Conservation (phyloP, 116 monocot genomes). For the Iris pallida region DNA sequence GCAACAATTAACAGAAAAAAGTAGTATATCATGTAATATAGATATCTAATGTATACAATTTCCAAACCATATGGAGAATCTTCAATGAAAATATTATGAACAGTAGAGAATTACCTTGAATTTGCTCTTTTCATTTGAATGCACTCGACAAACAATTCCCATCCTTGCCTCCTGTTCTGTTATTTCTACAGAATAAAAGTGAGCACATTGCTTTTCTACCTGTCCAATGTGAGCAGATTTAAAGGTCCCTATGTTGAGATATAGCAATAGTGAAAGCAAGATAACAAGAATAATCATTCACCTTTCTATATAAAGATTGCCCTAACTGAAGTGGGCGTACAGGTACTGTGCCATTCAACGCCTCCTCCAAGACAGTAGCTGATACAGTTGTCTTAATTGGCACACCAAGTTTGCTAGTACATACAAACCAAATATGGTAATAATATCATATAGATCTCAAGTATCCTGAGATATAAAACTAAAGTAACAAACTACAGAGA, state of each 20-base stretch:
- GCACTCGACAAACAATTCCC: slow-evolving; percentile 77
- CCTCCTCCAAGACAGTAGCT: slow-evolving; percentile 82
- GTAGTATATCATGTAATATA: no score
- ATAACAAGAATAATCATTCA: slow-evolving; percentile 15
- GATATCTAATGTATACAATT: no score
- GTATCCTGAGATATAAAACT: background rate
- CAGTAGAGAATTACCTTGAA: slow-evolving; percentile 47
- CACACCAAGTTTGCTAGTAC: slow-evolving; percentile 75
- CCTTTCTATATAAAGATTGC: slow-evolving; percentile 55
- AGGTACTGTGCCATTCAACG: slow-evolving; percentile 64
- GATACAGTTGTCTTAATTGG: slow-evolving; percentile 92
- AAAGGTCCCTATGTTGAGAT: background rate
- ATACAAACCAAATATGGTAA: background rate
- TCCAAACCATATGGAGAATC: no score
- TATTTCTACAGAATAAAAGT: slow-evolving; percentile 78
- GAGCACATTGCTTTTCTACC: slow-evolving; percentile 92
- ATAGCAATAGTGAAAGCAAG: background rate
- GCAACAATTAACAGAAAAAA: no score
- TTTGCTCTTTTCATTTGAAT: slow-evolving; percentile 78
- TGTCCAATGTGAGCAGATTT: slow-evolving; percentile 15
- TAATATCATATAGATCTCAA: background rate
- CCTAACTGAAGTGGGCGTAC: slow-evolving; percentile 51
- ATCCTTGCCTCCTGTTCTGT: slow-evolving; percentile 56
- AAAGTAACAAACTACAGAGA: background rate
- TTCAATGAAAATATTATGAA: background rate